phyloP scores from a whole-genome alignment of 805 yeast species.

The Tetrapisispora pingtungensis region DNA sequence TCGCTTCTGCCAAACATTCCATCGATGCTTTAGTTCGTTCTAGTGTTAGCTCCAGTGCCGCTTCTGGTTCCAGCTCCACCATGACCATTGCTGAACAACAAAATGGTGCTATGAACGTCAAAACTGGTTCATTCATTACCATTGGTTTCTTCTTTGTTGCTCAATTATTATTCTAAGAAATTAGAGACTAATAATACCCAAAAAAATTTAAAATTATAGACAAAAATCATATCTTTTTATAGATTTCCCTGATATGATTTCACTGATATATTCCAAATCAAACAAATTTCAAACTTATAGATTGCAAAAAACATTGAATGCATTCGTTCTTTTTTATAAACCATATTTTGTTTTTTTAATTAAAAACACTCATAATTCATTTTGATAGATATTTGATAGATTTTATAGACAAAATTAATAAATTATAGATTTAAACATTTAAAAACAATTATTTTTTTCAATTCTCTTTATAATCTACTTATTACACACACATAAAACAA shows the following conservation, averaged over 20 bases:
- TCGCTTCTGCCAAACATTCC: neutral
- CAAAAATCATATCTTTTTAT: constrained; percentile 1
- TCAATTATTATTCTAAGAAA: neutral
- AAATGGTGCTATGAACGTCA: neutral
- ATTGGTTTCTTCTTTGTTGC: constrained; percentile 3
- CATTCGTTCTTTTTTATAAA: neutral
- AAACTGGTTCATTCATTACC: neutral
- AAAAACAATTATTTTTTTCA: neutral
- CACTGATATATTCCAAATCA: neutral
- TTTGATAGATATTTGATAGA: constrained; percentile 1
- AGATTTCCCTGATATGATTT: neutral
- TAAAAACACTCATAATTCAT: neutral
- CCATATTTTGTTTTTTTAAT: no score
- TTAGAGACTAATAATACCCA: no score
- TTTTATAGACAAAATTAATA: constrained; percentile 1
- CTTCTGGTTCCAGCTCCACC: constrained; percentile 3
- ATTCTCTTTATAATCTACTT: neutral
- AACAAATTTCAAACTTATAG: neutral
- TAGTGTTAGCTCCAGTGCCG: neutral
- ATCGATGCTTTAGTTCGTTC: constrained; percentile 1
- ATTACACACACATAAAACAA: neutral
- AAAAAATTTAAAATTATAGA: neutral
- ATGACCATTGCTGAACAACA: constrained; percentile 2
- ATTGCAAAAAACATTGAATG: neutral
- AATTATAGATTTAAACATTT: neutral